Base-by-base conservation (phyloP, 2,329 filamentous ascomycete genomes). In the Diplodia seriata region DNA sequence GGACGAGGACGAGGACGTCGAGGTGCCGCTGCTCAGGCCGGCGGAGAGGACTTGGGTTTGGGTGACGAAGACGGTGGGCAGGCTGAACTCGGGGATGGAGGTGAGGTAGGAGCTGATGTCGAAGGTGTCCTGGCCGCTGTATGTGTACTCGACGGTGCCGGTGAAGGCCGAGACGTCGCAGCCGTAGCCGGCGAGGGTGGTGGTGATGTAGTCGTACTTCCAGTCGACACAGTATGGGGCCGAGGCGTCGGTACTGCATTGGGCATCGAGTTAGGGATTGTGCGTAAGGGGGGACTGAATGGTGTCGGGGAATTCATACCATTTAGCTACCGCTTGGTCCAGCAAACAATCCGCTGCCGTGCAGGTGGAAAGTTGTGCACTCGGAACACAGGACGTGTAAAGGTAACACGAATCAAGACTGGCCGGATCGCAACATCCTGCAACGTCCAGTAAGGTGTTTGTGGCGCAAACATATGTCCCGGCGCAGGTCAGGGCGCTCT, bases 381-480 rank as follows among this genome's bases (percentile, higher is more conserved):
- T 72, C 5, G 74, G 68, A 29, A 78, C 72, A 70, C 77, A 79
- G 29, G 75, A 70, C 11, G 77, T 79, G 7, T 72, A 69, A 18
- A 79, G 71, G 9, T 56, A 72, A 67, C 77, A 79, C 6, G 72
- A 33, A 0, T 71, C 63, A 2, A 75, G 68, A 8, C 70, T 54
- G 1, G 66, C 40, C 0, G 73, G 69, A 54, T 76, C 68, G 69
- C 77, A 79, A 71, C 77, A 79, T 57, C 76, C 76, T 43, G 77
- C 76, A 4, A 74, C 74, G 51, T 73, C 75, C 18, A 72, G 72
- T 66, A 68, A 70, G 7, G 72, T 73, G 67, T 77, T 78, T 59
- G 76, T 78, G 38, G 76, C 76, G 70, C 77, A 79, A 40, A 74
- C 70, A 31, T 71, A 67, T 1, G 70, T 61, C 49, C 73, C 72